Evolutionary conservation across 768 basidiomycete genomes (phyloP), one percentile per base, ranked within the genome.

Genomic region (Megacollybia marginata): DNA sequence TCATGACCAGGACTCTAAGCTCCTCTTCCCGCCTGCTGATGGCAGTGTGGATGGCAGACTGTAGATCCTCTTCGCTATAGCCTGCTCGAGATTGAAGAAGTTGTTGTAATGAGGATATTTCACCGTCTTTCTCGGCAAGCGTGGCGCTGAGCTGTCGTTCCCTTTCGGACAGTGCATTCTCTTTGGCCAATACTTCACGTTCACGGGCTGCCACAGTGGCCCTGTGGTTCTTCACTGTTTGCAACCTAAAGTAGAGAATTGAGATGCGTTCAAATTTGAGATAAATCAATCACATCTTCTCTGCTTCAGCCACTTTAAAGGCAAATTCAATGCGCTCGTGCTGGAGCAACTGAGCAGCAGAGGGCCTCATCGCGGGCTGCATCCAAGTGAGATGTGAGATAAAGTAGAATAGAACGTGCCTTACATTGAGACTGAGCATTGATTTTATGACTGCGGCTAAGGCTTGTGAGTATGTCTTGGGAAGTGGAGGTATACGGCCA

Each of bases 401-500:
- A 11, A 13, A 15, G 32, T 36, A 33, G n/a, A 15, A 9, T 34
- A 35, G 12, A n/a, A 42, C 32, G 42, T 38, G 15, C 57, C 64
- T 9, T 59, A 92, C 91, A 58, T 91, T 91, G 12, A 91, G 70
- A 62, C 83, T 89, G 13, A 93, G 65, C 92, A 95, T 93, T 0
- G 86, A 76, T 61, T 86, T 91, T 59, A 94, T 92, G 50, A 87
- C 77, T n/a, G 71, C 71, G 5, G 77, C 73, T 13, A 93, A 66
- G 1, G 80, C 70, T 51, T 82, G 81, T 15, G 87, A 88, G 62
- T 94, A 95, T 7, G 85, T 83, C 55, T 82, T 75, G 1, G 93
- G 92, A 43, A 96, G 67, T 2, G 91, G 91, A 8, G 92, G 93
- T 64, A 95, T 89, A n/a, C 89, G 82, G 12, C 89, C 92, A 54